A percentile compares a stretch with the other conserved stretches of the same genome.
These are phyloP conservation scores for Citrullus amarus DNA, from an alignment of 306 rosid genomes.

Conservation along the genomic window DNA sequence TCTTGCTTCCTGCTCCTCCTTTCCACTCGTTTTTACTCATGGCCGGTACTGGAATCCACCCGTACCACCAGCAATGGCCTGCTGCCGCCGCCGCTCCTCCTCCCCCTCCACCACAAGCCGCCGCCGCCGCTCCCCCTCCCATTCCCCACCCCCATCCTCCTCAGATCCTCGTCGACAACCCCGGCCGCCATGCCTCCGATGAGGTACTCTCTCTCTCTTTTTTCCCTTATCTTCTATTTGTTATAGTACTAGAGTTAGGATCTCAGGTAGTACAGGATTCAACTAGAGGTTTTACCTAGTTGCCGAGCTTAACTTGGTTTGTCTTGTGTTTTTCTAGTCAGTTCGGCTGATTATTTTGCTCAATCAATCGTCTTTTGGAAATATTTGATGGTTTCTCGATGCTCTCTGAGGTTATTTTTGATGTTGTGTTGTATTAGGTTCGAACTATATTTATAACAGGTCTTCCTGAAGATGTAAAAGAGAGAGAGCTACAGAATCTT, in stretches of 20 bases:
- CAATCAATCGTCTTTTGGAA: not conserved
- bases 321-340: not conserved
- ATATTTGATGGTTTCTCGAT: not conserved
- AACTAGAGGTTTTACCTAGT: not conserved
- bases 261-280: not conserved
- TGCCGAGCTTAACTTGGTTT: not conserved
- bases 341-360: not conserved
- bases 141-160: conserved; percentile 29
- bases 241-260: not conserved
- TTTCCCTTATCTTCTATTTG: not conserved
- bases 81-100: conserved; percentile 46
- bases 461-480: conserved; percentile 88
- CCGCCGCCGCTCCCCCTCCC: conserved; percentile 16
- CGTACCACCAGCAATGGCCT: conserved; percentile 92
- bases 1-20: too few relatives aligned
- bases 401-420: not conserved
- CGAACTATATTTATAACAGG: conserved; percentile 89
- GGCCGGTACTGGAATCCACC: conserved; percentile 95
- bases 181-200: conserved; percentile 39
- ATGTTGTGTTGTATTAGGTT: conserved; percentile 26
- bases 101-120: conserved; percentile 38
- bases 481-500: conserved; percentile 82
- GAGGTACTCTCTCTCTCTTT: conserved; percentile 32
- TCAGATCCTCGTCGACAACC: conserved; percentile 32
- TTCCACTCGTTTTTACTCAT: conserved; percentile 6